phyloP scores from a whole-genome alignment of 345 rosid genomes.

The Syzygium oleosum region DNA sequence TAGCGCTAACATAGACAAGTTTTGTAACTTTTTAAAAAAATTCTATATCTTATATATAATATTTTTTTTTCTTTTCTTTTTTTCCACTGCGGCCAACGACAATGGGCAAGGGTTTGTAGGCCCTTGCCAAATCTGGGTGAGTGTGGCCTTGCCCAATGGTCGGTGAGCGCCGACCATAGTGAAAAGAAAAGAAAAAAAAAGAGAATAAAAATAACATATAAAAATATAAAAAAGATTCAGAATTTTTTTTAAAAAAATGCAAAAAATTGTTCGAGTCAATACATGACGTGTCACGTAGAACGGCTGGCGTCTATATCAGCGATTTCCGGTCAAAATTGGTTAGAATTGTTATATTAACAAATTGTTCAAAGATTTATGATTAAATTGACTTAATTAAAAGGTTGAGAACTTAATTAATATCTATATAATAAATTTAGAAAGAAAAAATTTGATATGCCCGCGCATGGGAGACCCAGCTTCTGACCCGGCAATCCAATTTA shows the following conservation, averaged over 20 bases:
- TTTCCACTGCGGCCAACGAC: accelerated
- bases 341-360: not conserved
- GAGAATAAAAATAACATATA: not conserved
- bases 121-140: not conserved
- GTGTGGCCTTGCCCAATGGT: not conserved
- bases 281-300: not conserved
- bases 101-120: not conserved
- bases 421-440: not conserved
- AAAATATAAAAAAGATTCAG: no score
- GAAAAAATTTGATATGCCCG: no score
- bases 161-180: not conserved
- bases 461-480: not conserved
- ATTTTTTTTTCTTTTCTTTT: not conserved
- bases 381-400: not conserved
- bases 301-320: accelerated
- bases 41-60: not conserved
- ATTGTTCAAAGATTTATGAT: not conserved
- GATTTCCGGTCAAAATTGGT: not conserved
- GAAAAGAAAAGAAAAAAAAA: not conserved
- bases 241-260: not conserved
- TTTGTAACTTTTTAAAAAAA: not conserved
- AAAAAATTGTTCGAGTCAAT: accelerated
- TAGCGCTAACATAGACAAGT: not conserved
- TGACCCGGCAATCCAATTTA: not conserved
- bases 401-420: accelerated